Evolutionary conservation across 306 rosid genomes (phyloP).

Genomic region (Potentilla sterilis): DNA sequence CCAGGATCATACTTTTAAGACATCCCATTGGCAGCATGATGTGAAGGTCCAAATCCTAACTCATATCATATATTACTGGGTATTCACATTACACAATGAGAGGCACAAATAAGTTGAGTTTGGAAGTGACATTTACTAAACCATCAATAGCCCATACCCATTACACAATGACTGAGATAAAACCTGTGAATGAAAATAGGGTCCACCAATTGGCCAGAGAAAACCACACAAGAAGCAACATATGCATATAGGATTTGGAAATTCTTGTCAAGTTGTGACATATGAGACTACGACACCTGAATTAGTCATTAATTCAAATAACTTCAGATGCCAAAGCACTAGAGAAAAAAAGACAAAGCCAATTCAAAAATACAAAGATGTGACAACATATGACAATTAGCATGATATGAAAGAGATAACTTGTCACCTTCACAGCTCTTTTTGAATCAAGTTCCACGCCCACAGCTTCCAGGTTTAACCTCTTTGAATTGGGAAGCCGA

Average conservation of each 20-base stretch:
- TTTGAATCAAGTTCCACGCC: constrained; percentile 71
- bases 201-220: not conserved
- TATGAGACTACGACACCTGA: not conserved
- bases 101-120: not conserved
- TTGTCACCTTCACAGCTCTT: constrained; percentile 75
- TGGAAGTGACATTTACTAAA: not conserved
- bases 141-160: not conserved
- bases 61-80: not conserved
- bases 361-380: constrained; percentile 10
- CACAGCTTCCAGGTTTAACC: constrained; percentile 78
- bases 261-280: not conserved
- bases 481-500: constrained; percentile 80
- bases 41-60: not conserved
- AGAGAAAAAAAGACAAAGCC: constrained; percentile 6
- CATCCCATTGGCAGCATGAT: not conserved
- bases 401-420: constrained; percentile 12
- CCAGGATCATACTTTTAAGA: not conserved
- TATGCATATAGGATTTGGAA: not conserved
- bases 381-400: constrained; percentile 20
- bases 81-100: not conserved
- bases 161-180: not conserved
- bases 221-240: not conserved
- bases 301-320: not conserved
- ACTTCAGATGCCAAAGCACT: not conserved
- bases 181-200: not conserved